Percentiles rank a stretch among this genome's conserved stretches.
phyloP scores from a whole-genome alignment of 805 yeast genomes.

The Starmerella bacillaris region DNA sequence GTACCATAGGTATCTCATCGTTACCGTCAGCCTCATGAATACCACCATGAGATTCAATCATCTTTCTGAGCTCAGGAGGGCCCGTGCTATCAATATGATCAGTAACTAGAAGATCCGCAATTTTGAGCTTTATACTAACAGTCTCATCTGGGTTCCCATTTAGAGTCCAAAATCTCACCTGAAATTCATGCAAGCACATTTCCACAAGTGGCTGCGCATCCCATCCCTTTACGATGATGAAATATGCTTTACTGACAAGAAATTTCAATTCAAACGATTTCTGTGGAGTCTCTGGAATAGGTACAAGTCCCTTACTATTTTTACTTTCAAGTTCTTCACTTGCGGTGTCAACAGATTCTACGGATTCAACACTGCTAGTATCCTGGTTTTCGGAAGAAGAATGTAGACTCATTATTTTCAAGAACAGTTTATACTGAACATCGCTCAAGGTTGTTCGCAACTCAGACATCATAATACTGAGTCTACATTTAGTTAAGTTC shows the following conservation, averaged over 20 bases:
- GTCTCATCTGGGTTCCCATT: slow-evolving; percentile 24
- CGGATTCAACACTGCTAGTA: neutral
- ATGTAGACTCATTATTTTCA: slow-evolving; percentile 65
- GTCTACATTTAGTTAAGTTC: slow-evolving; percentile 49
- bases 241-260: slow-evolving; percentile 41
- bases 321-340: neutral
- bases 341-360: neutral
- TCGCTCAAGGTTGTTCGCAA: slow-evolving; percentile 63
- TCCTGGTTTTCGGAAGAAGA: neutral
- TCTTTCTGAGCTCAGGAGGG: slow-evolving; percentile 42
- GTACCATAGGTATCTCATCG: too few relatives aligned
- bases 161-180: slow-evolving; percentile 42
- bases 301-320: neutral
- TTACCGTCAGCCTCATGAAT: too few relatives aligned
- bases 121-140: slow-evolving; percentile 45
- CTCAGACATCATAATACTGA: slow-evolving; percentile 61
- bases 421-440: slow-evolving; percentile 71
- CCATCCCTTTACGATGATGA: slow-evolving; percentile 51
- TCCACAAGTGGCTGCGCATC: slow-evolving; percentile 58
- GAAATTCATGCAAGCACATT: slow-evolving; percentile 47
- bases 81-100: slow-evolving; percentile 55
- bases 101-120: slow-evolving; percentile 50
- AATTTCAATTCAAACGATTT: slow-evolving; percentile 49
- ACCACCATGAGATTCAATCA: slow-evolving; percentile 40
- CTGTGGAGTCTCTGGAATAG: neutral